Conservation (phyloP, 345 rosid genomes). For the Acer negundo region DNA sequence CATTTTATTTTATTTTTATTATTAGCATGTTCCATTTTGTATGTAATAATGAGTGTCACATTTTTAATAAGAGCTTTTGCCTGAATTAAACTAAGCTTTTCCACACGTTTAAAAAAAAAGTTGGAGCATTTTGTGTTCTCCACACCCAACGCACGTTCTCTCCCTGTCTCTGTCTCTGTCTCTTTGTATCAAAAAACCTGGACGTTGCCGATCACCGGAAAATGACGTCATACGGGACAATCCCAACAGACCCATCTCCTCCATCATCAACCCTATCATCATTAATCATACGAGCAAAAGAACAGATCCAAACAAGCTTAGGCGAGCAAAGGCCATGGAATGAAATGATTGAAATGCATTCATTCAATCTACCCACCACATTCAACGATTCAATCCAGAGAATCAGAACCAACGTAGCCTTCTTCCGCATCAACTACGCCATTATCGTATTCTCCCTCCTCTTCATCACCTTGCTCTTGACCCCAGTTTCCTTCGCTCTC, state of each 20-base stretch:
- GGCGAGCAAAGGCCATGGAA: constrained; percentile 56
- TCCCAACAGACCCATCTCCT: constrained; percentile 36
- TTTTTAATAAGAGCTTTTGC: too few species aligned
- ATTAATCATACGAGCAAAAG: constrained; percentile 40
- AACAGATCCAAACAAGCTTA: constrained; percentile 38
- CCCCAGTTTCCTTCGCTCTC: constrained; percentile 50
- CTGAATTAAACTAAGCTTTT: too few species aligned
- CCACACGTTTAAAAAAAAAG: too few species aligned
- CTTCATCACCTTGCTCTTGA: constrained; percentile 59
- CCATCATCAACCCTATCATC: constrained; percentile 24
- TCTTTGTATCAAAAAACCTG: neutral
- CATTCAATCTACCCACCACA: constrained; percentile 43
- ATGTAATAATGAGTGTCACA: too few species aligned
- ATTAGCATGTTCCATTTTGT: too few species aligned
- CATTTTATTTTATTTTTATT: too few species aligned
- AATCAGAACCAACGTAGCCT: constrained; percentile 36
- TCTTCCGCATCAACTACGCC: constrained; percentile 51
- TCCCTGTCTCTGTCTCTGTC: neutral
- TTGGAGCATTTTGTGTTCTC: too few species aligned
- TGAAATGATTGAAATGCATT: constrained; percentile 44
- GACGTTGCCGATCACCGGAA: neutral
- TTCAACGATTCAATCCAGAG: constrained; percentile 32
- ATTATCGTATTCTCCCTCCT: constrained; percentile 36
- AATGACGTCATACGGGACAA: constrained; percentile 57
- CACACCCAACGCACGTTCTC: neutral